Evolutionary conservation across 2,329 filamentous ascomycete genomes (phyloP).

Genomic region (Chaetoscypha palmicola): DNA sequence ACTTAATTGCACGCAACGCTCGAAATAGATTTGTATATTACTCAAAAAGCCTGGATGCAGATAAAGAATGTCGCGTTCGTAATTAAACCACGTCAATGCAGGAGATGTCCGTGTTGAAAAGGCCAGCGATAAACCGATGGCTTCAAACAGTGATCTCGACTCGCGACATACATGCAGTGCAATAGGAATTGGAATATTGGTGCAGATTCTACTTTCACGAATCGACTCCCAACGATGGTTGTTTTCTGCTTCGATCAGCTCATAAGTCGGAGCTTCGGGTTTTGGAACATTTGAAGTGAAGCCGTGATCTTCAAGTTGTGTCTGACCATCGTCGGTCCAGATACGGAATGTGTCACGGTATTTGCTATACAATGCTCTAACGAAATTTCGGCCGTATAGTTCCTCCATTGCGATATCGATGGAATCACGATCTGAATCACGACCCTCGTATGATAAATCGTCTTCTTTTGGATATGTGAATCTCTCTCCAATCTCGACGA

Average conservation of each 20-base stretch:
- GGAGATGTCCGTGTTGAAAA: not conserved
- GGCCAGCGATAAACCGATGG: not conserved
- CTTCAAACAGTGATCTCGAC: not conserved
- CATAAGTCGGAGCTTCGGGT: not conserved
- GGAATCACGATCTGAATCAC: not conserved
- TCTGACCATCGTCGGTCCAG: not conserved
- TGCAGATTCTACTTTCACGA: not conserved
- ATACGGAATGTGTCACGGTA: not conserved
- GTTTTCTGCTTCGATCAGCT: not conserved
- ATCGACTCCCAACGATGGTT: not conserved
- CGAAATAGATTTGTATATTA: not conserved
- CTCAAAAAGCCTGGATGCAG: not conserved
- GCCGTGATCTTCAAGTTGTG: not conserved
- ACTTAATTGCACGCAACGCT: too few species aligned
- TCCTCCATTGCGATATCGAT: not conserved
- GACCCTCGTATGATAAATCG: not conserved
- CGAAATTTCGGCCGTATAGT: not conserved
- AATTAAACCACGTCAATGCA: not conserved
- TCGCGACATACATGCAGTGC: not conserved
- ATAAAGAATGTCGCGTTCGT: not conserved
- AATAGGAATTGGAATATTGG: not conserved
- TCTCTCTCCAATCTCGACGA: not conserved
- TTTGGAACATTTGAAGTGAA: not conserved
- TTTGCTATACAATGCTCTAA: not conserved
- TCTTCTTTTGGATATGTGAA: not conserved